phyloP scores from a whole-genome alignment of 345 rosid species.

The Salix koriyanagi region DNA sequence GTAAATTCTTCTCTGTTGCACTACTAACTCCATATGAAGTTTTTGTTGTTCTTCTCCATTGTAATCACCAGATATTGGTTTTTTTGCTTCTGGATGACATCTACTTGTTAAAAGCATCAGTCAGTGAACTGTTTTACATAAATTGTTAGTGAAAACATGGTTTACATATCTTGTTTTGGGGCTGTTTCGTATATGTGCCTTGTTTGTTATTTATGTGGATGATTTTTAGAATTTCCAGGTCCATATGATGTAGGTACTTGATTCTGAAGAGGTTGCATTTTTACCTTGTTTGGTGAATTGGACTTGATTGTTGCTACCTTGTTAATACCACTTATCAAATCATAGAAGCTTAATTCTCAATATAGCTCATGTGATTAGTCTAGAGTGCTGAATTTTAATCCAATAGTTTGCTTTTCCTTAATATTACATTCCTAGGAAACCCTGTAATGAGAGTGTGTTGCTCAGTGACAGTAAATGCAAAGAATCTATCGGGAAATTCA shows the following conservation, averaged over 20 bases:
- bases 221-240: background rate
- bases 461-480: background rate
- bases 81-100: constrained; percentile 5
- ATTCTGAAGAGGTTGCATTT: background rate
- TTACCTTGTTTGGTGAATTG: background rate
- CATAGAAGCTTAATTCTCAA: background rate
- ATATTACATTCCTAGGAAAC: background rate
- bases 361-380: background rate
- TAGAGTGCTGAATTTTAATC: background rate
- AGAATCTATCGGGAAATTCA: background rate
- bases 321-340: background rate
- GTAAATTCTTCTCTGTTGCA: background rate
- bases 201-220: background rate
- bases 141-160: background rate
- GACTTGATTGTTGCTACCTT: background rate
- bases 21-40: too few relatives aligned
- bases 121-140: too few relatives aligned
- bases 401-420: too few relatives aligned
- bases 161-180: background rate
- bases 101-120: background rate
- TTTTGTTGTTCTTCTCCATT: too few relatives aligned
- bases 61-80: background rate
- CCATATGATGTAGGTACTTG: background rate
- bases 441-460: background rate
- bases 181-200: background rate